Evolutionary conservation across 2,329 filamentous ascomycete species (phyloP).

Genomic region (Xylaria sp.): DNA sequence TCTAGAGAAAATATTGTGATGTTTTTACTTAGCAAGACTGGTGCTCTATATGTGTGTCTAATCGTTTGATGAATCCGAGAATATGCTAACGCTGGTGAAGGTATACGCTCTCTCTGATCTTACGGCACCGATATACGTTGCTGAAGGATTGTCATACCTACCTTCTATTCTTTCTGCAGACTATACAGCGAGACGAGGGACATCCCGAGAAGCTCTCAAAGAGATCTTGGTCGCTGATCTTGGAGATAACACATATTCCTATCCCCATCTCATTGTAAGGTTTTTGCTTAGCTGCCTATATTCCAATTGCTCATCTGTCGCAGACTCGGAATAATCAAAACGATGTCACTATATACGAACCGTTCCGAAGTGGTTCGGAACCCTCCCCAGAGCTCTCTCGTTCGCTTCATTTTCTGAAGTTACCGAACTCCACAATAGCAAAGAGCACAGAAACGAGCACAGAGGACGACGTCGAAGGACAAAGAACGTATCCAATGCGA

Average conservation of each 20-base stretch:
- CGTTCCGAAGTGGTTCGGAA: conserved; percentile 65
- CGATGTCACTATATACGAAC: conserved; percentile 88
- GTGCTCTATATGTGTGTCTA: conserved; percentile 75
- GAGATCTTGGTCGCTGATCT: conserved; percentile 88
- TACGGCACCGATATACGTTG: conserved; percentile 74
- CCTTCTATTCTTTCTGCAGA: conserved; percentile 80
- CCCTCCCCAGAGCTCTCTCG: conserved; percentile 59
- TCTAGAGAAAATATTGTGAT: conserved; percentile 68
- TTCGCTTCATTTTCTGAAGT: conserved; percentile 79
- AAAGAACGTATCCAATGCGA: conserved; percentile 64
- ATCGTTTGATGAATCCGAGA: background rate
- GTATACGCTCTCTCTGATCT: conserved; percentile 82
- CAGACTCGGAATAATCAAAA: conserved; percentile 81
- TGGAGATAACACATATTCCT: conserved; percentile 75
- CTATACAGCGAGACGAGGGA: conserved; percentile 74
- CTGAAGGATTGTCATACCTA: conserved; percentile 80
- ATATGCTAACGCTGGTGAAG: conserved; percentile 54
- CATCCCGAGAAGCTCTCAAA: conserved; percentile 75
- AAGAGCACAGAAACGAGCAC: conserved; percentile 61
- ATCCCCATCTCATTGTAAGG: conserved; percentile 83
- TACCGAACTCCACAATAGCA: conserved; percentile 74
- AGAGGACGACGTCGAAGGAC: conserved; percentile 62
- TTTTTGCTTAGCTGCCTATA: background rate
- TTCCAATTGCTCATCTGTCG: conserved; percentile 24
- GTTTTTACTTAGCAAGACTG: conserved; percentile 80